Evolutionary conservation across 1,284 basidiomycete genomes (phyloP), one percentile per base, ranked within the genome.

Genomic region (Leccinum pachyderme): DNA sequence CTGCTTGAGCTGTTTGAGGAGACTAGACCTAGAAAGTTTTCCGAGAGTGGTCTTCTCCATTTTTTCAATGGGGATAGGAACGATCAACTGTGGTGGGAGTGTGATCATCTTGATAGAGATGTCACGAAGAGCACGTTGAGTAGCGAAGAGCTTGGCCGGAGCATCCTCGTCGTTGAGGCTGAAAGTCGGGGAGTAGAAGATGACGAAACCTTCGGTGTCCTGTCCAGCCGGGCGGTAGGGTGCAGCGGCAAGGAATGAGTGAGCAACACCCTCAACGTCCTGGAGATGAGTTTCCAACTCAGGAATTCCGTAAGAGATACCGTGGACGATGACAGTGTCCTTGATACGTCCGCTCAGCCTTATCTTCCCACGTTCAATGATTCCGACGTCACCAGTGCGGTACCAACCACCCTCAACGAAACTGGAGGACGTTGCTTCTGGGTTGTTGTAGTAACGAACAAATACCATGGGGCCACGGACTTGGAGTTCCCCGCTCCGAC

Each of bases 281-380:
- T 77, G 74, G 35, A 77, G 64, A 51, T 76, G 72, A 22, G 73
- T 69, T 59, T 75, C 77, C 24, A 75, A 61, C 50, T 78, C 77
- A 0, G 70, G 67, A 25, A 73, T 74, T 33, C 73, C 69, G 53
- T 77, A 72, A 18, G 77, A 78, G 58, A 78, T 72, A 41, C 76
- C 77, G 45, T 78, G 76, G n/a, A 77, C 74, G 43, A 76, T 78
- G 57, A 78, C 69, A 32, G 67, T 73, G 49, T 77, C 77, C 65
- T 78, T 78, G 58, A 76, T 75, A 49, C 76, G 69, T 3, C 77
- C 76, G 46, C 73, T 70, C 7, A 78, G 60, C 47, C 75, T 66
- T 54, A 78, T 62, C 53, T 69, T 69, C 4, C 75, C 75, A 4
- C 69, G 63, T 18, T 67, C 59, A 48, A 76, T 71, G 43, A 77